phyloP scores from a whole-genome alignment of 345 rosid genomes.

The rapeseed (Brassica napus) region DNA sequence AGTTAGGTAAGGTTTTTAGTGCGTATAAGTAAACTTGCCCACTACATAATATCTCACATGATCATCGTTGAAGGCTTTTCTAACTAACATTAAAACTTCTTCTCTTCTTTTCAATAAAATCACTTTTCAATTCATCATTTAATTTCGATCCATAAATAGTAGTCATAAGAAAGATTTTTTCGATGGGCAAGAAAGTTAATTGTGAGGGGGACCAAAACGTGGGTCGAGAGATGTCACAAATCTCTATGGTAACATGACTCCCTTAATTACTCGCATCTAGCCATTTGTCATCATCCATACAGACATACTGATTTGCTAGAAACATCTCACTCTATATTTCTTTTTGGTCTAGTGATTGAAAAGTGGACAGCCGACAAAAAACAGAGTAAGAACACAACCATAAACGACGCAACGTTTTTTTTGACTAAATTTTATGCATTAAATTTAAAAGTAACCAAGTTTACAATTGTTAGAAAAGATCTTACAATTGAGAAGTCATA shows the following conservation, averaged over 20 bases:
- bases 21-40: not conserved
- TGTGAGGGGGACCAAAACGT: conserved; percentile 21
- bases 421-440: no score
- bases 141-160: not conserved
- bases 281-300: not conserved
- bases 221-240: not conserved
- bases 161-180: not conserved
- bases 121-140: not conserved
- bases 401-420: not conserved
- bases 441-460: no score
- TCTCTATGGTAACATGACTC: not conserved
- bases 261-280: not conserved
- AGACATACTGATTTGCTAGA: no score
- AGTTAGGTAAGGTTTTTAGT: not conserved
- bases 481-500: no score
- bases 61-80: not conserved
- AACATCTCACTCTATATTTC: not conserved
- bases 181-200: not conserved
- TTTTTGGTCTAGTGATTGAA: not conserved
- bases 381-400: not conserved
- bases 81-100: not conserved
- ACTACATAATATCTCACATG: not conserved
- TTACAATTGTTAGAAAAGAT: no score
- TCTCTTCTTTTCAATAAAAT: not conserved
- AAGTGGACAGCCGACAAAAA: not conserved